Conservation (phyloP, 192 early-diverging fungal genomes). For the Bifiguratus adelaidae region DNA sequence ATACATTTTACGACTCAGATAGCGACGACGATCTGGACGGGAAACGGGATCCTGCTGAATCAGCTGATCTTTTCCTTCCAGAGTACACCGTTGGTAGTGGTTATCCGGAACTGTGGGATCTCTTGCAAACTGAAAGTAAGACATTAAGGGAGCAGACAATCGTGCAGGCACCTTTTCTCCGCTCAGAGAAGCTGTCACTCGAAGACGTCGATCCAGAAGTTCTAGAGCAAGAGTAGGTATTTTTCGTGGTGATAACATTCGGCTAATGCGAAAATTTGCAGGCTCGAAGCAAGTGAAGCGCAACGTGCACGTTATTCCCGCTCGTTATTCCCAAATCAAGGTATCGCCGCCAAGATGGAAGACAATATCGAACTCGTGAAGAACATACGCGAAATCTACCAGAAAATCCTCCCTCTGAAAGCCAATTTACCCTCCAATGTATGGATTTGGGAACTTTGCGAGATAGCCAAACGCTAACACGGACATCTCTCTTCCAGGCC, state of each 20-base stretch:
- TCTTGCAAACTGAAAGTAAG: too few species aligned
- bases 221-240: too few species aligned
- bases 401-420: conserved; percentile 45
- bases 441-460: too few species aligned
- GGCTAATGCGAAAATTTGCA: too few species aligned
- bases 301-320: too few species aligned
- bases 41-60: conserved; percentile 8
- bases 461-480: too few species aligned
- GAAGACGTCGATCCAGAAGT: too few species aligned
- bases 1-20: conserved; percentile 9
- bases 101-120: conserved; percentile 23
- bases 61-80: conserved; percentile 36
- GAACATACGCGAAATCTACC: conserved; percentile 44
- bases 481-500: not conserved
- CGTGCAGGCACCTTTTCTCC: too few species aligned
- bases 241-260: too few species aligned
- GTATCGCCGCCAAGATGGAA: not conserved
- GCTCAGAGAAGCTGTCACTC: too few species aligned
- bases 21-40: conserved; percentile 22
- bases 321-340: not conserved
- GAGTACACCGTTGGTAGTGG: conserved; percentile 34
- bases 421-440: conserved; percentile 33
- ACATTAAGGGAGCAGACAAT: too few species aligned
- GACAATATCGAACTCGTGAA: conserved; percentile 36
- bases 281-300: too few species aligned